These are phyloP conservation scores for Eimeria zaria DNA, from an alignment of 169 alveolate genomes.

Conservation along the genomic window DNA sequence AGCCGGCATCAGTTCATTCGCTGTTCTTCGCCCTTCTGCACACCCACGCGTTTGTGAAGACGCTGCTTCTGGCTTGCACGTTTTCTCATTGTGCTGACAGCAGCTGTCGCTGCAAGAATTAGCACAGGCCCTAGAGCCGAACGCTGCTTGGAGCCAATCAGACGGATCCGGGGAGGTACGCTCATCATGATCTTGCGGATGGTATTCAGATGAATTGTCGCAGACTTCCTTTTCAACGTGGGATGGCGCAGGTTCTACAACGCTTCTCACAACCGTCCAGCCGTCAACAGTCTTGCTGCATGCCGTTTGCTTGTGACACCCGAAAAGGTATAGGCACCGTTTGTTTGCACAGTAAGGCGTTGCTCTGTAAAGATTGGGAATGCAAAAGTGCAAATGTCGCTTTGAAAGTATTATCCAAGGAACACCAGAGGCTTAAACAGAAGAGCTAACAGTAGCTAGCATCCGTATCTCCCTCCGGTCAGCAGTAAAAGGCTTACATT, in stretches of 20 bases:
- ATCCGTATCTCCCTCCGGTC: not conserved
- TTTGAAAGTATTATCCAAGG: not conserved
- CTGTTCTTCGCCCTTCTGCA: not conserved
- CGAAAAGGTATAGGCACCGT: conserved; percentile 79
- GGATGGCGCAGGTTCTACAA: conserved; percentile 23
- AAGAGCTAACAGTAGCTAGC: not conserved
- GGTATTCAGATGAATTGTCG: not conserved
- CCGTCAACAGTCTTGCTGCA: conserved; percentile 50
- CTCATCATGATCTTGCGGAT: not conserved
- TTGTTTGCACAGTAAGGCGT: conserved; percentile 78
- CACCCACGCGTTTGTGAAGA: not conserved
- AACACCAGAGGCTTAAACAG: not conserved
- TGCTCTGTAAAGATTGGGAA: conserved; percentile 52
- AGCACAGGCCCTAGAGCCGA: not conserved
- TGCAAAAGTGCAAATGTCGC: not conserved
- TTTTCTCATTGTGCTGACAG: not conserved
- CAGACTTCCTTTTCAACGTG: not conserved
- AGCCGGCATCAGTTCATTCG: conserved; percentile 47
- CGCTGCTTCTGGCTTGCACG: not conserved
- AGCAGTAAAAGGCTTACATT: conserved; percentile 20
- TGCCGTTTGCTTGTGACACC: conserved; percentile 68
- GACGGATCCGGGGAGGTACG: conserved; percentile 10
- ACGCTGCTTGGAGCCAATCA: conserved; percentile 68
- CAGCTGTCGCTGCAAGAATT: conserved; percentile 8
- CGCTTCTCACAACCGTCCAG: conserved; percentile 62